Conservation (phyloP, 495 filamentous ascomycete genomes). For the Hyphodiscus hymeniophilus region DNA sequence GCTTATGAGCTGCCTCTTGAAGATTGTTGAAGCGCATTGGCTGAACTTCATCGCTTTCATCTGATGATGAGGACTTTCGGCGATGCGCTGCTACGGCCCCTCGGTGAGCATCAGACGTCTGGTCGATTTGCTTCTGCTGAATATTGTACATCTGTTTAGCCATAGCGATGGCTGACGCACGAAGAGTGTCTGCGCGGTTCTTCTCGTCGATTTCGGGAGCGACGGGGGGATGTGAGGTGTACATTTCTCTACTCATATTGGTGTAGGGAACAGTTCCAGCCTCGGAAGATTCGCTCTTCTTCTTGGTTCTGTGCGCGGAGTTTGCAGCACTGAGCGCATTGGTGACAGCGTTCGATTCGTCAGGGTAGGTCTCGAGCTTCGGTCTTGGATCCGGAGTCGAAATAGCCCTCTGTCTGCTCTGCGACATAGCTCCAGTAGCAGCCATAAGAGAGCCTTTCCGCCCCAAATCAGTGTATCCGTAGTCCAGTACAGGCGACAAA, state of each 20-base stretch:
- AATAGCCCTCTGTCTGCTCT: constrained; percentile 53
- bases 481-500: constrained; percentile 28
- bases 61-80: constrained; percentile 25
- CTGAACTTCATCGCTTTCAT: constrained; percentile 8
- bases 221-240: constrained; percentile 66
- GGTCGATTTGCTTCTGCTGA: constrained; percentile 49
- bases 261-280: constrained; percentile 33
- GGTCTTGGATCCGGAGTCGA: constrained; percentile 45
- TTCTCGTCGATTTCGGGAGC: constrained; percentile 64
- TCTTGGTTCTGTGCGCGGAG: constrained; percentile 33
- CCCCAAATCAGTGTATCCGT: constrained; percentile 36
- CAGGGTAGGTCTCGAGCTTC: constrained; percentile 37
- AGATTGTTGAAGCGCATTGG: constrained; percentile 35
- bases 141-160: constrained; percentile 73
- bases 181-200: constrained; percentile 58
- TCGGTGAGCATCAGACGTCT: constrained; percentile 24
- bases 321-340: constrained; percentile 65
- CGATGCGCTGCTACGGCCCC: constrained; percentile 30
- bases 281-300: constrained; percentile 5
- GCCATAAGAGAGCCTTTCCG: constrained; percentile 57
- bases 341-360: constrained; percentile 47
- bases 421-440: constrained; percentile 63
- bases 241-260: constrained; percentile 53
- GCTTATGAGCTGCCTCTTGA: constrained; percentile 76
- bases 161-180: constrained; percentile 79